Conservation (phyloP, 768 basidiomycete species). For the Xerocomus potaroensis region DNA sequence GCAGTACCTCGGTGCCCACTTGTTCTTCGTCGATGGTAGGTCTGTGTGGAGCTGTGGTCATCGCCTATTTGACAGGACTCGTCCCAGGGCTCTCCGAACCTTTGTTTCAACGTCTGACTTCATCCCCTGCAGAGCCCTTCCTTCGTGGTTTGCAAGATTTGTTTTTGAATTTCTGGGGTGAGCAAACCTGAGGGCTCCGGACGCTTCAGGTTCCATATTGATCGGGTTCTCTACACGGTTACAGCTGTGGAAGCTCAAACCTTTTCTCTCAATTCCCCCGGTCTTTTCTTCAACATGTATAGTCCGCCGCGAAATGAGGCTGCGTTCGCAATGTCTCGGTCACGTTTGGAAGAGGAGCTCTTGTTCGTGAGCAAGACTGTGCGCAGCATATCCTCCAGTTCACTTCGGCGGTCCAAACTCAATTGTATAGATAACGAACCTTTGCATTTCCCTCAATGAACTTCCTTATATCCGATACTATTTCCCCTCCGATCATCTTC, state of each 20-base stretch:
- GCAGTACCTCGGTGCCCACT: conserved; percentile 78
- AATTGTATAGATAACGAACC: conserved; percentile 68
- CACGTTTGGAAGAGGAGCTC: conserved; percentile 85
- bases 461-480: conserved; percentile 94
- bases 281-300: conserved; percentile 84
- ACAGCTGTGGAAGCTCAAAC: conserved; percentile 81
- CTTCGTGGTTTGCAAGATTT: conserved; percentile 80
- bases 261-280: conserved; percentile 76
- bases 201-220: conserved; percentile 4
- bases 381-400: not conserved
- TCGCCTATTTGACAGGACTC: not conserved
- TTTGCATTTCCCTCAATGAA: conserved; percentile 88
- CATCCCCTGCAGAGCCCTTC: conserved; percentile 72
- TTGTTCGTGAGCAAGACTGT: conserved; percentile 70
- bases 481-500: conserved; percentile 73
- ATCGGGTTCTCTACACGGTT: conserved; percentile 5
- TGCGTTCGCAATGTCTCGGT: conserved; percentile 61
- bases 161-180: conserved; percentile 92
- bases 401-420: conserved; percentile 2
- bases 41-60: not conserved
- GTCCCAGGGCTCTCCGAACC: conserved; percentile 67
- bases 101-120: conserved; percentile 69
- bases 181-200: conserved; percentile 26
- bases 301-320: conserved; percentile 75
- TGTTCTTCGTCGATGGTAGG: conserved; percentile 92